Evolutionary conservation across 495 filamentous ascomycete genomes (phyloP).

Genomic region (Amniculicola lignicola): DNA sequence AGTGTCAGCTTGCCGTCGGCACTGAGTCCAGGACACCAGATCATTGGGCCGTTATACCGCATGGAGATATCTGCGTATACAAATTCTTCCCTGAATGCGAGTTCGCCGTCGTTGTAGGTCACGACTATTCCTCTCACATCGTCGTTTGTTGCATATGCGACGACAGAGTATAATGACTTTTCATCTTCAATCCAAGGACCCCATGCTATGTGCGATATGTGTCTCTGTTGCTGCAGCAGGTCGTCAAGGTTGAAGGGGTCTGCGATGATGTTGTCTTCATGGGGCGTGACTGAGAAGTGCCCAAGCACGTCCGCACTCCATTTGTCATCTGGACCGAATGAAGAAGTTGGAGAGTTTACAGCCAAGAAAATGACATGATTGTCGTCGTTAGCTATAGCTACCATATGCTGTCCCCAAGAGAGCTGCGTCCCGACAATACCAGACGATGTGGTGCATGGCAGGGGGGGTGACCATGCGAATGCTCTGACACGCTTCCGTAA

Average conservation of each 20-base stretch:
- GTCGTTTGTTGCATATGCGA: slow-evolving; percentile 40
- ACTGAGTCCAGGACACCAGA: slow-evolving; percentile 16
- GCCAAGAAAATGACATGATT: slow-evolving; percentile 43
- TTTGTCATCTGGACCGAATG: slow-evolving; percentile 12
- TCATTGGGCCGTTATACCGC: slow-evolving; percentile 13
- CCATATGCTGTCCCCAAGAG: slow-evolving; percentile 35
- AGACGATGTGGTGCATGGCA: neutral
- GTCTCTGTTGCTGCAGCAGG: slow-evolving; percentile 36
- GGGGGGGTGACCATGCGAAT: slow-evolving; percentile 34
- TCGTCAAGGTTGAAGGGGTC: slow-evolving; percentile 28
- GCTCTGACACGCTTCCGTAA: slow-evolving; percentile 35
- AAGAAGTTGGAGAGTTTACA: slow-evolving; percentile 34
- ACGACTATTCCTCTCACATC: slow-evolving; percentile 19
- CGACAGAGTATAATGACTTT: slow-evolving; percentile 37
- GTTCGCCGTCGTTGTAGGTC: neutral
- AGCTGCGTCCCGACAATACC: slow-evolving; percentile 19
- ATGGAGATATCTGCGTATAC: slow-evolving; percentile 11
- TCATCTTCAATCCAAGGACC: slow-evolving; percentile 37
- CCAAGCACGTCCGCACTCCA: slow-evolving; percentile 22
- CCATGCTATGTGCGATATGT: slow-evolving; percentile 40
- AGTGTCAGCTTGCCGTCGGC: slow-evolving; percentile 6
- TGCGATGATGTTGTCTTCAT: neutral
- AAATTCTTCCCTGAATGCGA: slow-evolving; percentile 14
- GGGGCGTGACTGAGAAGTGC: slow-evolving; percentile 12
- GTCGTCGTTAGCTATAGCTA: slow-evolving; percentile 48